phyloP scores from a whole-genome alignment of 768 basidiomycete genomes.

The Lactarius vividus region DNA sequence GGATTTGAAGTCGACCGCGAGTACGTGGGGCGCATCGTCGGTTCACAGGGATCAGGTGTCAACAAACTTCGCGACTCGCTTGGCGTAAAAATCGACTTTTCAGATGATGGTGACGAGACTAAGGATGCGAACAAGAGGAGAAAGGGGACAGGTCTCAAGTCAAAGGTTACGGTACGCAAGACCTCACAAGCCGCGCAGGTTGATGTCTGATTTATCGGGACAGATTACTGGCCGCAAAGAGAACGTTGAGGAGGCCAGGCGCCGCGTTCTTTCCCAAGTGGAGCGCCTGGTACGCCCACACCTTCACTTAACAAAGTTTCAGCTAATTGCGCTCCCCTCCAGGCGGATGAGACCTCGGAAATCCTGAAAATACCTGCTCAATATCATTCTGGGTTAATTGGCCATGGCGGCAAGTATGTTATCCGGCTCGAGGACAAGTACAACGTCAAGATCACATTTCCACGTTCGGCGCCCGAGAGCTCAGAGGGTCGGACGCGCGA shows the following conservation, averaged over 20 bases:
- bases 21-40: conserved; percentile 91
- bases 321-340: conserved; percentile 1
- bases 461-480: conserved; percentile 67
- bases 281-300: conserved; percentile 68
- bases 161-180: conserved; percentile 66
- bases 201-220: neutral
- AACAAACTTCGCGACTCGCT: conserved; percentile 91
- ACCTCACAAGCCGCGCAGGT: neutral
- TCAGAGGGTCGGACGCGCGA: conserved; percentile 70
- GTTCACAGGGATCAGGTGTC: conserved; percentile 73
- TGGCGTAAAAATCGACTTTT: conserved; percentile 90
- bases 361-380: conserved; percentile 81
- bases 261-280: conserved; percentile 77
- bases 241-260: conserved; percentile 94
- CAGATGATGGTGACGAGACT: conserved; percentile 73
- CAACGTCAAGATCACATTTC: conserved; percentile 94
- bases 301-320: neutral
- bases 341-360: conserved; percentile 95
- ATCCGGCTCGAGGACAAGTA: conserved; percentile 96
- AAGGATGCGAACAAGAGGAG: conserved; percentile 63
- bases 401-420: conserved; percentile 90
- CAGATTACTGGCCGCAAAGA: conserved; percentile 93
- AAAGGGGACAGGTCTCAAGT: conserved; percentile 61
- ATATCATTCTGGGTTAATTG: conserved; percentile 91
- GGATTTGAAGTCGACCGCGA: conserved; percentile 90